phyloP scores from a whole-genome alignment of 1,284 basidiomycete species.

The Leccinum pseudoinsigne region DNA sequence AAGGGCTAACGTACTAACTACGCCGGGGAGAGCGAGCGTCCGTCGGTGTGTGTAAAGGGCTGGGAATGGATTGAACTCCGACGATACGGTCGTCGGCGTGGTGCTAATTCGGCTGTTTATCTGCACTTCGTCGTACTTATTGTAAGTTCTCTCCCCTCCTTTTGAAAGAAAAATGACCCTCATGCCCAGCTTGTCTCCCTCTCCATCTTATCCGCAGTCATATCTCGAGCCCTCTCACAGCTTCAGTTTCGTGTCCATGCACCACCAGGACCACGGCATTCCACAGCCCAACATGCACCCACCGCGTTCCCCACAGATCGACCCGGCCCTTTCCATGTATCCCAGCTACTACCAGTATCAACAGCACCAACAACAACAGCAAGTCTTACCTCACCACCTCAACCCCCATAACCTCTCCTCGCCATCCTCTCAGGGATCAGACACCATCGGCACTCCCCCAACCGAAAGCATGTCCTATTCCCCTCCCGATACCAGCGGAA shows the following conservation, averaged over 20 bases:
- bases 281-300: conserved; percentile 50
- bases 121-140: background rate
- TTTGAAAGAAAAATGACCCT: conserved; percentile 11
- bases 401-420: conserved; percentile 51
- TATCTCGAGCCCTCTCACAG: conserved; percentile 14
- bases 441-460: conserved; percentile 70
- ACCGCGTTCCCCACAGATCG: conserved; percentile 59
- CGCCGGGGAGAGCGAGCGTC: background rate
- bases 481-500: conserved; percentile 56
- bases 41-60: background rate
- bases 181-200: conserved; percentile 17
- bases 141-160: conserved; percentile 14
- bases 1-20: background rate
- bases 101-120: background rate
- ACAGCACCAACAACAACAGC: conserved; percentile 38
- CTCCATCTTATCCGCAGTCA: conserved; percentile 26
- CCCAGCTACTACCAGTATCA: conserved; percentile 56
- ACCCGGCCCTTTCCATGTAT: conserved; percentile 65
- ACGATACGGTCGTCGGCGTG: background rate
- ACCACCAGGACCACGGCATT: conserved; percentile 39
- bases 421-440: conserved; percentile 75
- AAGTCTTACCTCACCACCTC: conserved; percentile 47
- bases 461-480: conserved; percentile 56
- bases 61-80: background rate
- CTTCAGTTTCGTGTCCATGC: conserved; percentile 34